phyloP scores from a whole-genome alignment of 345 rosid genomes.

The Rhizophora apiculata region DNA sequence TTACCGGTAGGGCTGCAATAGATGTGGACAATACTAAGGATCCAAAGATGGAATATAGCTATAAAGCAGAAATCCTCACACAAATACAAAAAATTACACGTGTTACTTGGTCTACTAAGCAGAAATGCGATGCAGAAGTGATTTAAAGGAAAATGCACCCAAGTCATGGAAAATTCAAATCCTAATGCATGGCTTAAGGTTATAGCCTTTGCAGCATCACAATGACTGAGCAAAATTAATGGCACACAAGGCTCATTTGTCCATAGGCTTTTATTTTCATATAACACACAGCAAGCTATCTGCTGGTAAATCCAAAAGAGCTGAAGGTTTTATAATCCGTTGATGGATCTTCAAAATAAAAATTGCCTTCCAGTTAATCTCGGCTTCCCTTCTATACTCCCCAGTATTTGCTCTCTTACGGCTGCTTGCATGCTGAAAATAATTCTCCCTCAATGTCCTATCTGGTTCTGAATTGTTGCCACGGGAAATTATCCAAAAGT shows the following conservation, averaged over 20 bases:
- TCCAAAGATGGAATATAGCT: not conserved
- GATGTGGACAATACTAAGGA: conserved; percentile 14
- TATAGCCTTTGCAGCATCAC: not conserved
- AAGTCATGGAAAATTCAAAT: not conserved
- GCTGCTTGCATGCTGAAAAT: no score
- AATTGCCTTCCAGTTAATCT: no score
- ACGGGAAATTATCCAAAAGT: no score
- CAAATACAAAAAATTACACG: not conserved
- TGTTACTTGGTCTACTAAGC: not conserved
- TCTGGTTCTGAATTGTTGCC: no score
- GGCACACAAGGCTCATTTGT: not conserved
- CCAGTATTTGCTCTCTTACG: no score
- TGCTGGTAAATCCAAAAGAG: no score
- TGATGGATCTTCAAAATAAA: no score
- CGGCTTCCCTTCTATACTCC: no score
- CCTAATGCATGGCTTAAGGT: not conserved
- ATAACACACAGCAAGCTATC: no score
- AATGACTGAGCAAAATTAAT: not conserved
- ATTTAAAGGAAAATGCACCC: not conserved
- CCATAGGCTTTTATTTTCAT: no score
- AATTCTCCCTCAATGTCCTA: no score
- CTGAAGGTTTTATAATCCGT: no score
- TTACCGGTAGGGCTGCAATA: conserved; percentile 74
- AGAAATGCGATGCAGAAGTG: not conserved
- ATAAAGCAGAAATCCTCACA: not conserved